phyloP scores from a whole-genome alignment of 202 grass and related monocot genomes.

The Brachypodium distachyon region DNA sequence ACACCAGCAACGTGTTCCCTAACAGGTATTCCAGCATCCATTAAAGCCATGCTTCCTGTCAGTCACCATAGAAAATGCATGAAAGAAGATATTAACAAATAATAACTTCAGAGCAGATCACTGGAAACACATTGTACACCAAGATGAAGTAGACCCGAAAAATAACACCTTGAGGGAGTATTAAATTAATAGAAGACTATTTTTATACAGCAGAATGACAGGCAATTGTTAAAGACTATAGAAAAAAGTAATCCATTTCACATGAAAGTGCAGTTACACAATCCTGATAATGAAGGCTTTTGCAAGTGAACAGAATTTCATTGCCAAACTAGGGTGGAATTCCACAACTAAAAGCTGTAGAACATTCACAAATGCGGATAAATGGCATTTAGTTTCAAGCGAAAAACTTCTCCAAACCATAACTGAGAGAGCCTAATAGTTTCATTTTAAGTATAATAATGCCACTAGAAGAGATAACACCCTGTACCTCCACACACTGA shows the following conservation, averaged over 20 bases:
- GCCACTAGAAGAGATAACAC: background rate
- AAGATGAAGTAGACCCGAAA: background rate
- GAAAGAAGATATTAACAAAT: conserved; percentile 8
- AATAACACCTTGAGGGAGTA: no score
- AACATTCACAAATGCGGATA: background rate
- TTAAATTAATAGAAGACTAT: no score
- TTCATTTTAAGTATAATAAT: background rate
- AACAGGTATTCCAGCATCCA: conserved; percentile 99
- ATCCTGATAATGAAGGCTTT: background rate
- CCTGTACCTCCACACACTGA: conserved; percentile 90
- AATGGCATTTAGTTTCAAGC: background rate
- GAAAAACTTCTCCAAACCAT: background rate
- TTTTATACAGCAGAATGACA: background rate
- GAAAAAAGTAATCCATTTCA: background rate
- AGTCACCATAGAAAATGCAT: conserved; percentile 12
- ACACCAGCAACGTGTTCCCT: conserved; percentile 98
- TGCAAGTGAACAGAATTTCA: background rate
- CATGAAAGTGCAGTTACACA: conserved; percentile 1
- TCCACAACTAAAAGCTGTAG: background rate
- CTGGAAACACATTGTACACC: background rate
- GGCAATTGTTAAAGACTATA: background rate
- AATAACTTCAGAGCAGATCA: background rate
- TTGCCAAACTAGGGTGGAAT: background rate
- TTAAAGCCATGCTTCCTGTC: conserved; percentile 92
- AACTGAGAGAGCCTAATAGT: background rate